Evolutionary conservation across 805 yeast genomes (phyloP), one percentile per base, ranked within the genome.

Genomic region (Metschnikowia arizonensis): DNA sequence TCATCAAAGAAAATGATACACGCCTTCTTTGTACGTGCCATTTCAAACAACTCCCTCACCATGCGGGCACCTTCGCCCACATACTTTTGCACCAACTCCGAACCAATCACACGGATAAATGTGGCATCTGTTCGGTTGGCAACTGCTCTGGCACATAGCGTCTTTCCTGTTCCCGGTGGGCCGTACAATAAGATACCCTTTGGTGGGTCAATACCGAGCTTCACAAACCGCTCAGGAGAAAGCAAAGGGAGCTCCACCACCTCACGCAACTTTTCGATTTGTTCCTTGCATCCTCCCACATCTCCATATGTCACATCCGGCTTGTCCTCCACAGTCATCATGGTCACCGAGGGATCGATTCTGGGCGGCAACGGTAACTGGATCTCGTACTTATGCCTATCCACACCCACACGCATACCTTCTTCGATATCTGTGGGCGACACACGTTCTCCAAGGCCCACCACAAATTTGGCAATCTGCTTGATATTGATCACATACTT

Each of bases 51-150:
- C 70, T 93, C 99, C 68, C 99, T 82, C 45, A 93, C 98, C 99
- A 93, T 93, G 64, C 99, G 82, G 4, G 99, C 99, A 72, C 99
- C 99, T 72, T 93, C 99, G 64, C 99, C 99, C 42, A 93, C 98
- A 65, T 93, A 93, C 66, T 93, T 93, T 67, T 93, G 99, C 25
- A 93, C 99, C 64, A 93, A 77, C 68, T 93, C 99, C 1, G 98
- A 91, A 8, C 99, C 99, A 72, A 93, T 93, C 44, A 93, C 99
- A 61, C 99, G 83, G 52, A 93, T 93, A 58, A 93, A 93, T 0
- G 99, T 93, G 21, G 99, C 99, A 68, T 93, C 99, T 2, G 99
- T 93, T 74, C 99, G 84, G 67, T 93, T 93, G 38, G 99, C 99
- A 18, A 93, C 99, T 1, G 99, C 99, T 60, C 99, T 80, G 0